Conservation (phyloP, 129 eudicot species). For the Deinandra increscens region DNA sequence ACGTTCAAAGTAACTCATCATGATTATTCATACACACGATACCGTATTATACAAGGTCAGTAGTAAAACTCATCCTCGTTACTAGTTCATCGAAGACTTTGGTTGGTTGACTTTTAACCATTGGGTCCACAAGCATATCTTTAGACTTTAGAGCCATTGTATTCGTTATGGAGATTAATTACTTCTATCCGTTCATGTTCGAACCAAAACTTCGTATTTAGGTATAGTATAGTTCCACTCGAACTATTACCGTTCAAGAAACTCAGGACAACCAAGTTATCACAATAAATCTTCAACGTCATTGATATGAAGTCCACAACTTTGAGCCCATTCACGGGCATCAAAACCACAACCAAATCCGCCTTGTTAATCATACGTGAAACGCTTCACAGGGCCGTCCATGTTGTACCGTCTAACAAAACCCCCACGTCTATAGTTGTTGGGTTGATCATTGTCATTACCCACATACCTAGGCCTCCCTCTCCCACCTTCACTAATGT, state of each 20-base stretch:
- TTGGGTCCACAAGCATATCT: not conserved
- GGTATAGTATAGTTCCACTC: not conserved
- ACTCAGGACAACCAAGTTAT: too few relatives aligned
- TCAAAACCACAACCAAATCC: conserved; percentile 29
- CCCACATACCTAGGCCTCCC: conserved; percentile 32
- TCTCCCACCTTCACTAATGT: conserved; percentile 31
- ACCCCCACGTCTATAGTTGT: conserved; percentile 30
- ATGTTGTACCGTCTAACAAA: conserved; percentile 28
- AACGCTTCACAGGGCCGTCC: conserved; percentile 26
- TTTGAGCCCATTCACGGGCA: too few relatives aligned
- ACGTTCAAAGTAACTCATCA: too few relatives aligned
- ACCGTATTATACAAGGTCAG: too few relatives aligned
- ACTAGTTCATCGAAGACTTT: too few relatives aligned
- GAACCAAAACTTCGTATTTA: not conserved
- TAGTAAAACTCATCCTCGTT: too few relatives aligned
- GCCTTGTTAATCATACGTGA: conserved; percentile 26
- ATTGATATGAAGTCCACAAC: too few relatives aligned
- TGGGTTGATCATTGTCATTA: conserved; percentile 26
- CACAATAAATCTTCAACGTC: too few relatives aligned
- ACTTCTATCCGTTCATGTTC: not conserved
- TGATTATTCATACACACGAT: too few relatives aligned
- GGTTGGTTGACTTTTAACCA: not conserved
- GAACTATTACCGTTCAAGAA: not conserved
- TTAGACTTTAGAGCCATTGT: not conserved
- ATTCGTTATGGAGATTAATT: not conserved